Percentiles rank a stretch among this genome's conserved stretches.
These are phyloP conservation scores for Cyclospora cayetanensis DNA, from an alignment of 169 alveolate species.

Conservation along the genomic window DNA sequence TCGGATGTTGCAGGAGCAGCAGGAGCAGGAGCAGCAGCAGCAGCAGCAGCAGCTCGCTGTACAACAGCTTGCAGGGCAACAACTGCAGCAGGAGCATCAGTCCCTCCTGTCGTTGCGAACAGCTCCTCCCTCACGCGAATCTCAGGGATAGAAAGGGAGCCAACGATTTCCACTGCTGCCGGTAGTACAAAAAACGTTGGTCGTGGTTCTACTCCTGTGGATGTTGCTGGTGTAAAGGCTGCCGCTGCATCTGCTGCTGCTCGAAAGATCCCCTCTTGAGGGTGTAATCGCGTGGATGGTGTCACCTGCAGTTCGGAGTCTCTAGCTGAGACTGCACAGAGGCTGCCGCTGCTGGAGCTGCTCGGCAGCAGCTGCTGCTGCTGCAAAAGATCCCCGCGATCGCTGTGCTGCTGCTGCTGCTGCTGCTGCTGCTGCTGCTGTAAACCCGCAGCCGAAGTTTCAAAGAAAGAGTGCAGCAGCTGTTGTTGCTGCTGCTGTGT, in stretches of 20 bases:
- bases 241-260: slow-evolving; percentile 23
- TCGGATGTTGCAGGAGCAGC: not conserved
- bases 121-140: not conserved
- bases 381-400: not conserved
- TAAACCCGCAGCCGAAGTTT: not conserved
- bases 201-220: not conserved
- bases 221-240: not conserved
- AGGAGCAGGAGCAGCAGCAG: not conserved
- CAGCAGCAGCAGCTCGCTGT: not conserved
- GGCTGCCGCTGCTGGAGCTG: slow-evolving; percentile 20
- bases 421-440: not conserved
- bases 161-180: not conserved
- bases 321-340: no score
- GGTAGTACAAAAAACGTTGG: not conserved
- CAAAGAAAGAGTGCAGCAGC: not conserved
- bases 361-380: slow-evolving; percentile 13
- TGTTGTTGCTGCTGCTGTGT: no score
- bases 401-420: not conserved
- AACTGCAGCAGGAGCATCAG: not conserved
- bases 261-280: no score
- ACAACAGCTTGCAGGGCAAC: not conserved
- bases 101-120: not conserved
- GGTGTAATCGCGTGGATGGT: no score
- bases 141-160: not conserved
- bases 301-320: no score